Base-by-base conservation (phyloP, 164 flowering plant genomes). In the Berberis thunbergii region DNA sequence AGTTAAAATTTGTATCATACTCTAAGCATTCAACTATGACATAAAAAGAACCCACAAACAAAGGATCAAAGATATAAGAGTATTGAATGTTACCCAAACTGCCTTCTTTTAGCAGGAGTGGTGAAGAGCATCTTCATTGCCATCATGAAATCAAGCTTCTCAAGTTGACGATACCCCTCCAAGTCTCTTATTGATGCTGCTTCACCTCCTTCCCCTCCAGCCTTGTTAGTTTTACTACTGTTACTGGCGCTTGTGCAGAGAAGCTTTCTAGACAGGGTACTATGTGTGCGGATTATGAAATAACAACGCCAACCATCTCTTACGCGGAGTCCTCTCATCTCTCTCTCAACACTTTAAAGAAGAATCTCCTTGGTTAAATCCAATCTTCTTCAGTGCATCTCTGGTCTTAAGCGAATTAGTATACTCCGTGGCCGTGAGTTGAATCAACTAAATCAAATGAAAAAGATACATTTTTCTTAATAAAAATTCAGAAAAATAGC, bases 91-190 rank as follows among this genome's bases (percentile, higher is more conserved):
- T 78, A 92, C 98, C 98, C 96, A 54, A 89, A 92, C 59, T 84
- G 82, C 77, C 83, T 84, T 70, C 78, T 75, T 70, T 80, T 78
- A 4, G 91, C 77, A 46, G 89, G 84, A 5, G 66, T 64, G 3
- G 85, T 67, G 77, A 86, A 88, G 65, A 87, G 84, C 26, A 92
- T 89, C 73, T 86, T 84, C 6, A 89, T 81, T 8, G 95, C 89
- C 40, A 86, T 87, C 81, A 69, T 71, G 77, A 87, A 85, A 58
- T 89, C 88, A 49, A 92, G 87, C 2, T 92, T 89, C n/a, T 86
- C 78, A n/a, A 92, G 79, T 65, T 84, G 77, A 26, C 69, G 69
- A 69, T 85, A 83, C 9, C 73, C 70, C 5, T 83, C 70, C 55
- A 55, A 2, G 41, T 64, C 50, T 10, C 66, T 66, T n/a, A 26